Conservation (phyloP, 306 rosid species). For the Datisca glomerata region DNA sequence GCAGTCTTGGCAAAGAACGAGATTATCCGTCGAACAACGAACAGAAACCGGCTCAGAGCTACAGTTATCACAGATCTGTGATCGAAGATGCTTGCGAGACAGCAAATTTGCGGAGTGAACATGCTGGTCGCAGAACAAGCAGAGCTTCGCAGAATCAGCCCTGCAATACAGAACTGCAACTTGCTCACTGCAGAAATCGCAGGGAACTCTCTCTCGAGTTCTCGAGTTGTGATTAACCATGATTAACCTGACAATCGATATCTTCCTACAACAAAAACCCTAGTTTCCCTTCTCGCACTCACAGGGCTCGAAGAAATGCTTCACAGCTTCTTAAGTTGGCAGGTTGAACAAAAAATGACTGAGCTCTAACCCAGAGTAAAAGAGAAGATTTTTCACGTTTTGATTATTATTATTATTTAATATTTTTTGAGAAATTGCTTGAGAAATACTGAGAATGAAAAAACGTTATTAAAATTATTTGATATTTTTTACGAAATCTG, state of each 20-base stretch:
- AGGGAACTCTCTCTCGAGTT: conserved; percentile 18
- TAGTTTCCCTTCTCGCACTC: neutral
- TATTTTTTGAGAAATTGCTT: too few species aligned
- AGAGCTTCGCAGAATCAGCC: conserved; percentile 68
- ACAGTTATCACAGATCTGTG: conserved; percentile 63
- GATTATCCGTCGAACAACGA: conserved; percentile 49
- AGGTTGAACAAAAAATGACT: too few species aligned
- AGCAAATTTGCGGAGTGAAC: conserved; percentile 59
- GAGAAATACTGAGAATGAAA: too few species aligned
- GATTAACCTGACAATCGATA: neutral
- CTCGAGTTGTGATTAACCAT: conserved; percentile 32
- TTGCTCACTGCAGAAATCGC: conserved; percentile 48
- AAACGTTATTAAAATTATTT: too few species aligned
- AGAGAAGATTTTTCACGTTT: too few species aligned
- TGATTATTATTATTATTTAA: too few species aligned
- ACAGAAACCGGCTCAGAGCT: conserved; percentile 35
- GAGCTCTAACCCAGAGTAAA: too few species aligned
- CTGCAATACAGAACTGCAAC: conserved; percentile 46
- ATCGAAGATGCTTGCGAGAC: conserved; percentile 45
- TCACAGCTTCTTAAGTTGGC: too few species aligned
- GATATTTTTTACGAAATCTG: too few species aligned
- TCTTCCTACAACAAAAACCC: conserved; percentile 5
- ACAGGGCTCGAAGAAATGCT: neutral
- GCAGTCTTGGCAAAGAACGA: conserved; percentile 51
- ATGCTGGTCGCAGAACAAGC: conserved; percentile 54